Evolutionary conservation across 805 yeast species (phyloP), one percentile per base, ranked within the genome.

Genomic region (Dipodascus albidus): DNA sequence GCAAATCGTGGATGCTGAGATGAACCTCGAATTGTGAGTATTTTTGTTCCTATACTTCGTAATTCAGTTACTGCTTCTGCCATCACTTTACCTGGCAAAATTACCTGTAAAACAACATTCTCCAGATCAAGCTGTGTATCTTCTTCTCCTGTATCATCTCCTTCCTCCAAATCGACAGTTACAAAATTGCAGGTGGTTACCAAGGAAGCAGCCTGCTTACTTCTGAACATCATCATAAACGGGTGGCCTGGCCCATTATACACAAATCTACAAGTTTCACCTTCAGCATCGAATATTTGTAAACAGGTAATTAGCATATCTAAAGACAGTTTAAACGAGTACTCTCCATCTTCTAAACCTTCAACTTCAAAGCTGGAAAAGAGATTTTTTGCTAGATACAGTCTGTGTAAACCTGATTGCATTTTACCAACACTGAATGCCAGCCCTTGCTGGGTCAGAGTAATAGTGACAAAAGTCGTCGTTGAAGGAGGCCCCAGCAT

Each of bases 101-200:
- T 75, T 4, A 79, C 75, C 57, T 81, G 84, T 62, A 77, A 67
- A 8, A 70, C 62, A 2, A 80, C 60, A 22, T 69, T 65, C 35
- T 72, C 71, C n/a, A 70, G 60, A 56, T 77, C 78, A 27, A 78
- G 58, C 50, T 70, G 73, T 48, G 77, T 58, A n/a, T 53, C 60
- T 23, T 50, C 52, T 3, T 47, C 56, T 35, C 15, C 52, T 33
- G 50, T 49, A 48, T 56, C 60, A 11, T 53, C 57, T 9, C 54
- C 52, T 17, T 55, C 73, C n/a, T 59, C 62, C 41, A 60, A 65
- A 48, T 68, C 49, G 11, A 22, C 19, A 0, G 85, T 80, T 1
- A 74, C 65, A 50, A 83, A 71, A 56, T 79, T 82, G 55, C 85
- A 82, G 44, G 74, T 66, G 57, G 83, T 85, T 1, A 74, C 71